These are phyloP conservation scores for Inosperma sp. DNA, from an alignment of 768 basidiomycete species.

Conservation along the genomic window DNA sequence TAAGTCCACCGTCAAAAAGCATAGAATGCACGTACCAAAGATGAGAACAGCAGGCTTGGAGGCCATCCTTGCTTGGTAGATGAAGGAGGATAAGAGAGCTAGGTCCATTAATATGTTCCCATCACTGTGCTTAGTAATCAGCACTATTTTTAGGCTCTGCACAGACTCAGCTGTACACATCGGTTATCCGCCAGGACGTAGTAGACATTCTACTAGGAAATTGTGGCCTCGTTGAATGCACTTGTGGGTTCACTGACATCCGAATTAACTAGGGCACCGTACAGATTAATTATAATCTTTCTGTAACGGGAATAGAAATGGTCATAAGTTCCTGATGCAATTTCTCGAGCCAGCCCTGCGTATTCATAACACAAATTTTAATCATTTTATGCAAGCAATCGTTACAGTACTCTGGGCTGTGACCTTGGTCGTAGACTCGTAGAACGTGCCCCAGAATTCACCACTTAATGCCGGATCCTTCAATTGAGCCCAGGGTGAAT, in stretches of 20 bases:
- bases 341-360: slow-evolving; percentile 13
- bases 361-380: slow-evolving; percentile 36
- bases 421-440: slow-evolving; percentile 35
- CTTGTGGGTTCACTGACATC: no score
- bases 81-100: slow-evolving; percentile 3
- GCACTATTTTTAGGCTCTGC: neutral
- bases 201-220: no score
- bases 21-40: slow-evolving; percentile 50
- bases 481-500: slow-evolving; percentile 15
- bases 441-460: slow-evolving; percentile 11
- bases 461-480: slow-evolving; percentile 13
- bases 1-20: slow-evolving; percentile 8
- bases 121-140: neutral
- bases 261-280: no score
- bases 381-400: slow-evolving; percentile 37
- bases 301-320: neutral
- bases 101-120: neutral
- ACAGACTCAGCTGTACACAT: neutral
- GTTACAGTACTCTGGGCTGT: slow-evolving; percentile 41
- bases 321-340: neutral
- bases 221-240: no score
- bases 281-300: no score
- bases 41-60: slow-evolving; percentile 64
- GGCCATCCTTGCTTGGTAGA: slow-evolving; percentile 12
- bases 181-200: neutral